Evolutionary conservation across 805 yeast species (phyloP).

Genomic region (Myxozyma lipomycoides): DNA sequence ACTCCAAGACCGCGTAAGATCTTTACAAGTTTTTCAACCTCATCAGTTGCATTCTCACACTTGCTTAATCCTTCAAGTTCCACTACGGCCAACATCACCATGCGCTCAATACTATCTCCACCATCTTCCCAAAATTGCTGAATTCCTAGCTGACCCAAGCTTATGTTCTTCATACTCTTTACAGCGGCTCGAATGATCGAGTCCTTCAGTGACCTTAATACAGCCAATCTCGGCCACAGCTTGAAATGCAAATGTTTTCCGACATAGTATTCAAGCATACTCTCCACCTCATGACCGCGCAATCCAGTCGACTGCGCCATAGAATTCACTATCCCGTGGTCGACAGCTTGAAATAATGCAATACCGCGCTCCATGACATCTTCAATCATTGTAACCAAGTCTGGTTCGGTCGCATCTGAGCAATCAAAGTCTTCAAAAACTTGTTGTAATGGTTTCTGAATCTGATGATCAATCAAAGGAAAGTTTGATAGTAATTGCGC

Average conservation of each 20-base stretch:
- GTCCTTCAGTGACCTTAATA: slow-evolving; percentile 32
- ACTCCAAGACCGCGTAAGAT: slow-evolving; percentile 23
- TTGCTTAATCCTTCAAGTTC: slow-evolving; percentile 47
- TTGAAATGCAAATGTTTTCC: slow-evolving; percentile 65
- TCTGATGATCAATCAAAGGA: slow-evolving; percentile 40
- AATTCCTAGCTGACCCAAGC: slow-evolving; percentile 44
- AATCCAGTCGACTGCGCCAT: slow-evolving; percentile 32
- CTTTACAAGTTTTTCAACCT: slow-evolving; percentile 39
- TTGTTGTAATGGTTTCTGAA: slow-evolving; percentile 42
- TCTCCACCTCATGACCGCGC: slow-evolving; percentile 41
- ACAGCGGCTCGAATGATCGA: slow-evolving; percentile 29
- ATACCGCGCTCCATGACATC: slow-evolving; percentile 37
- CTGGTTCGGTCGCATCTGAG: slow-evolving; percentile 34
- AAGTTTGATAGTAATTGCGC: slow-evolving; percentile 42
- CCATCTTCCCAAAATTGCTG: slow-evolving; percentile 35
- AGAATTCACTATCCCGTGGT: slow-evolving; percentile 28
- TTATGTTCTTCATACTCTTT: slow-evolving; percentile 35
- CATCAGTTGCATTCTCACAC: slow-evolving; percentile 32
- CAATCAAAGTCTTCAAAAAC: slow-evolving; percentile 42
- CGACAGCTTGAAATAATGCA: slow-evolving; percentile 37
- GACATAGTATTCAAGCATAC: slow-evolving; percentile 62
- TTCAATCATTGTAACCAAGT: slow-evolving; percentile 35
- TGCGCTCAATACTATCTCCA: slow-evolving; percentile 40
- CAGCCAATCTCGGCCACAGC: slow-evolving; percentile 53
- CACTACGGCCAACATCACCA: slow-evolving; percentile 49